A percentile compares a stretch with the other conserved stretches of the same genome.
Evolutionary conservation across 164 flowering plant genomes (phyloP).

Genomic region (Liriodendron chinense): DNA sequence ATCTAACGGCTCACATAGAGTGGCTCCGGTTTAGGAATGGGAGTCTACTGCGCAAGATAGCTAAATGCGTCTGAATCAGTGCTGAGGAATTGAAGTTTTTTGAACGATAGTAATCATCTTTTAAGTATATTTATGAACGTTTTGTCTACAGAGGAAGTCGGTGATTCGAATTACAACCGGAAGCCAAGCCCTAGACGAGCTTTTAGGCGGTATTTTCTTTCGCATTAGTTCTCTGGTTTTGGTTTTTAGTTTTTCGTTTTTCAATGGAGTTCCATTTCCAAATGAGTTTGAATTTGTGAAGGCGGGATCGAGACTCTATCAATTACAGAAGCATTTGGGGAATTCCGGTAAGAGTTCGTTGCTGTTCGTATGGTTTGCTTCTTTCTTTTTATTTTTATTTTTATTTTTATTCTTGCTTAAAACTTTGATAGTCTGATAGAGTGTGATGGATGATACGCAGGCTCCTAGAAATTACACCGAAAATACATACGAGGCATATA

Average conservation of each 20-base stretch:
- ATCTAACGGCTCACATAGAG: background rate
- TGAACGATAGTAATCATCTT: no score
- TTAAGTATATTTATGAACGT: background rate
- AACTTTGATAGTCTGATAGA: no score
- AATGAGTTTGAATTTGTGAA: constrained; percentile 23
- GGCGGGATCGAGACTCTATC: constrained; percentile 87
- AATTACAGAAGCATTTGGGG: constrained; percentile 99
- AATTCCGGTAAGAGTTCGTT: constrained; percentile 60
- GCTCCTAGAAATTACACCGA: no score
- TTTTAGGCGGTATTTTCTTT: constrained; percentile 70
- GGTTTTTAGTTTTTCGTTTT: background rate
- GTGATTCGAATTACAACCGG: constrained; percentile 89
- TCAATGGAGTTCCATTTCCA: background rate
- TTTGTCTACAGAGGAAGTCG: constrained; percentile 59
- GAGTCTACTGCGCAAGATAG: background rate
- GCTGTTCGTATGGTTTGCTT: background rate
- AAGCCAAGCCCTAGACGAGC: constrained; percentile 94
- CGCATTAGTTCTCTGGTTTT: constrained; percentile 1
- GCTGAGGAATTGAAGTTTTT: background rate
- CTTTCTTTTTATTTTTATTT: background rate
- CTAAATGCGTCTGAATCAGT: background rate
- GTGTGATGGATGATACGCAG: no score
- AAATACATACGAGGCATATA: no score
- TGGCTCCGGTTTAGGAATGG: background rate
- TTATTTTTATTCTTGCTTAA: background rate